Evolutionary conservation across 2,329 filamentous ascomycete genomes (phyloP), one percentile per base, ranked within the genome.

Genomic region (Pezicula neosporulosa): DNA sequence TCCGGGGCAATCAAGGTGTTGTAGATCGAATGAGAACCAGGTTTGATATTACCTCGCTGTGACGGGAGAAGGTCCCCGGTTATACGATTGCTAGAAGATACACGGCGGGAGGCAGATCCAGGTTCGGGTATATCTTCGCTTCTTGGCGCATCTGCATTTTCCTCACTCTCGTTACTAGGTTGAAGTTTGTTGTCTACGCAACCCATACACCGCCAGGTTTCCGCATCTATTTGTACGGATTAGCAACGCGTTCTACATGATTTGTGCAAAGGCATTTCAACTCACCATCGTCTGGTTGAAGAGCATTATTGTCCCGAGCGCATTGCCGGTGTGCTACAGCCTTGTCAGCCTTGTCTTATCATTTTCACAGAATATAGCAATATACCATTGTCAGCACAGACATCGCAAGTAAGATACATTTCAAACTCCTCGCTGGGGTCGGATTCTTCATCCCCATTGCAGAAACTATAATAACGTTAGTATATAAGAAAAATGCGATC

Each of bases 311-410:
- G 66, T 87, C 82, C 65, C 87, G 84, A 52, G 90, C 92, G 72
- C 93, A 97, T 79, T 94, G 87, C 68, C 87, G 85, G 75, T 97
- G 93, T 64, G 91, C 93, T 96, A 74, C 66, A 74, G 66, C 66
- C 63, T 70, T 57, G 66, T 80, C 63, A 77, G 72, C 61, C 58
- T 63, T 55, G 64, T 24, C 59, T 38, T 39, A 49, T 45, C 49
- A 57, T 55, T 51, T 53, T 54, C 57, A 36, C 38, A 54, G 39
- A 51, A 21, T 18, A 50, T 44, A 38, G 44, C 49, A 60, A 82
- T 89, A 71, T 76, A 96, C 91, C 85, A 70, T 90, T 88, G 66
- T 93, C 88, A 58, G 85, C 85, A 70, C 93, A 97, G 57, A 83
- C 78, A 54, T 76, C 77, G 69, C 93, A 97, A 48, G 85, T 75